A percentile compares a stretch with the other conserved stretches of the same genome.
Evolutionary conservation across 192 early-diverging fungal genomes (phyloP).

Genomic region (Kappamyces sp.): DNA sequence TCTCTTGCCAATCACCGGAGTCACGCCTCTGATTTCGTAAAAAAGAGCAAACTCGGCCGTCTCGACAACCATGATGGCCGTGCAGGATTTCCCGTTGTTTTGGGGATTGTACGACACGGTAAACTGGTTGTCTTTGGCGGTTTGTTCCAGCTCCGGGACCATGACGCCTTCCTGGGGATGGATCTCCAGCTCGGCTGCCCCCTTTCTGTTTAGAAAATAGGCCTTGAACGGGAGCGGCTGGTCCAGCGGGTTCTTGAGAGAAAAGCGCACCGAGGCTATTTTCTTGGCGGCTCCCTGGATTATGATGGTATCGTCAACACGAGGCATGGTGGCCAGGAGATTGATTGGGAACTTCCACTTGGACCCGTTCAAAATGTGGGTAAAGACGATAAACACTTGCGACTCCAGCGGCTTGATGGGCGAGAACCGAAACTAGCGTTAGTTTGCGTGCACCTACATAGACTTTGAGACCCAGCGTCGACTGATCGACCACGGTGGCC

Average conservation of each 20-base stretch:
- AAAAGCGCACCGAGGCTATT: conserved; percentile 35
- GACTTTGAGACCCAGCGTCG: conserved; percentile 11
- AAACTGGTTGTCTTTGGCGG: conserved; percentile 34
- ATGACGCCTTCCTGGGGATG: conserved; percentile 31
- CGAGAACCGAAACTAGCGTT: conserved; percentile 24
- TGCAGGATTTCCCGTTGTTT: conserved; percentile 34
- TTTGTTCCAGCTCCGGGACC: conserved; percentile 24
- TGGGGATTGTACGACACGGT: conserved; percentile 35
- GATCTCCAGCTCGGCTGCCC: conserved; percentile 31
- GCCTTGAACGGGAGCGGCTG: conserved; percentile 29
- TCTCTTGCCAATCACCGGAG: conserved; percentile 15
- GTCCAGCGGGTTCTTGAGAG: conserved; percentile 25
- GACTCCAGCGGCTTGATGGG: conserved; percentile 25
- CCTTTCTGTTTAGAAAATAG: conserved; percentile 24
- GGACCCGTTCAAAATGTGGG: conserved; percentile 22
- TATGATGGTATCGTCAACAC: conserved; percentile 43
- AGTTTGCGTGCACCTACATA: not conserved
- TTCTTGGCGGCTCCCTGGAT: conserved; percentile 47
- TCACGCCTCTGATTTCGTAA: conserved; percentile 30
- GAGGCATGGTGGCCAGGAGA: conserved; percentile 29
- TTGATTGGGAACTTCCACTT: conserved; percentile 34
- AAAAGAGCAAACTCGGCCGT: conserved; percentile 29
- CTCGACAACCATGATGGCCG: conserved; percentile 40
- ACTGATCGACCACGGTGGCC: conserved; percentile 10
- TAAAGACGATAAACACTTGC: conserved; percentile 28